A percentile compares a stretch with the other conserved stretches of the same genome.
Conservation (phyloP, 768 basidiomycete genomes). For the Amanita inopinata region DNA sequence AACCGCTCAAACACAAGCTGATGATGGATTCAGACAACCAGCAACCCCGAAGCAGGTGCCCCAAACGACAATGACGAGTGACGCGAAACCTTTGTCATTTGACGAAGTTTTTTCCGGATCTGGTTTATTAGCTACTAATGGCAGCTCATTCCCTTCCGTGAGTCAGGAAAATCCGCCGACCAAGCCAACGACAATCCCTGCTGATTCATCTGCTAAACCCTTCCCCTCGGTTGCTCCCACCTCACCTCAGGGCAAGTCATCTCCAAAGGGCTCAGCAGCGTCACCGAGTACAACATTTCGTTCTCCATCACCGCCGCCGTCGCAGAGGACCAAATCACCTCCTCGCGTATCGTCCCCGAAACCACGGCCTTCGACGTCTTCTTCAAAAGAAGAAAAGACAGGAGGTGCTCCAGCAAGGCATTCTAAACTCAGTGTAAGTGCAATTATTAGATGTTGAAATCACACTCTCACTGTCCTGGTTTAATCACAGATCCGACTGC, state of each 20-base stretch:
- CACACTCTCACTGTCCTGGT: not conserved
- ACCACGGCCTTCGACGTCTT: constrained; percentile 48
- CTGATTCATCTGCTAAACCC: not conserved
- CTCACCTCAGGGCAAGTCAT: constrained; percentile 16
- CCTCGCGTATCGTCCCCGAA: constrained; percentile 52
- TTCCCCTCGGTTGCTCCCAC: not conserved
- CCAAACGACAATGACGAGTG: constrained; percentile 7
- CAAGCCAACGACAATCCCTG: not conserved
- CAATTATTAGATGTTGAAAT: not conserved
- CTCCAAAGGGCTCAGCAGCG: constrained; percentile 19
- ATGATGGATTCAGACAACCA: constrained; percentile 13
- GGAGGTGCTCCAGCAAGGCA: constrained; percentile 49
- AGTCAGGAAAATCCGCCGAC: constrained; percentile 10
- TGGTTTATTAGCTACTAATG: constrained; percentile 28
- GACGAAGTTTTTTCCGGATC: constrained; percentile 51
- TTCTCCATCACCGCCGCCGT: constrained; percentile 27
- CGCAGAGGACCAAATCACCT: constrained; percentile 16
- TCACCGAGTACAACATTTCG: not conserved
- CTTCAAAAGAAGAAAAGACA: constrained; percentile 52
- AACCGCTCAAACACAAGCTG: constrained; percentile 19
- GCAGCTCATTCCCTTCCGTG: constrained; percentile 26
- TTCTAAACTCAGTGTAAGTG: constrained; percentile 71
- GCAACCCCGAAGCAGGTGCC: constrained; percentile 6
- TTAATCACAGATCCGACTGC: constrained; percentile 74
- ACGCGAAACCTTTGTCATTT: constrained; percentile 18